phyloP scores from a whole-genome alignment of 2,329 filamentous ascomycete genomes.

The Colletotrichum sp. region DNA sequence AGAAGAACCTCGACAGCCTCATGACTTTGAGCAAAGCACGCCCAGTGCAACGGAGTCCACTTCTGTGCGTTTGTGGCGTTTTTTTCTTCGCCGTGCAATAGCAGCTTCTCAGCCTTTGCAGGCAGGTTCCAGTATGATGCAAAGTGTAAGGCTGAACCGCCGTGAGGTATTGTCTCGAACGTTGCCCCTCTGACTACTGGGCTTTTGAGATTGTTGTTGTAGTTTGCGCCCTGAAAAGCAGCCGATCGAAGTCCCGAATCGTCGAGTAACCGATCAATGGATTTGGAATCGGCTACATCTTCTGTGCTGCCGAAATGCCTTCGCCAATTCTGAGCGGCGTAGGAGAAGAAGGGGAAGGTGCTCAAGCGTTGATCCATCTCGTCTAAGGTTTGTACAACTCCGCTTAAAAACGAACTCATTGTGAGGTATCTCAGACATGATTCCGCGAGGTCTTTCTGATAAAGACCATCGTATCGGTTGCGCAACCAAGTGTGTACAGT shows the following conservation, averaged over 20 bases:
- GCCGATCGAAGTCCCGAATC: not conserved
- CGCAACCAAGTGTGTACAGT: not conserved
- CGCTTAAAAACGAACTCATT: fast-evolving
- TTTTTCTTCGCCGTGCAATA: too few relatives aligned
- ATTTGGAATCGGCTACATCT: fast-evolving
- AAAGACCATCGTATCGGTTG: fast-evolving
- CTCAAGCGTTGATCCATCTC: not conserved
- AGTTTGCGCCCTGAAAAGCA: not conserved
- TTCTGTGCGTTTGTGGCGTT: too few relatives aligned
- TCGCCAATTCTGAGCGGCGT: not conserved
- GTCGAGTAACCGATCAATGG: not conserved
- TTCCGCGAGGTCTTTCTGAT: not conserved
- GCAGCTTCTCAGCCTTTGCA: too few relatives aligned
- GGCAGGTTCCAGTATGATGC: too few relatives aligned
- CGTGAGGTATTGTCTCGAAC: too few relatives aligned
- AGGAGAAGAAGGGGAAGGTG: not conserved
- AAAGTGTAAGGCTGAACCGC: too few relatives aligned
- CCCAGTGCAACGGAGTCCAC: too few relatives aligned
- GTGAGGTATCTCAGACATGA: not conserved
- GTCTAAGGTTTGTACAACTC: fast-evolving
- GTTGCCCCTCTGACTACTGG: too few relatives aligned
- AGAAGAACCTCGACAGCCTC: too few relatives aligned
- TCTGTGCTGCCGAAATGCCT: not conserved
- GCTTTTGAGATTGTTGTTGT: too few relatives aligned
- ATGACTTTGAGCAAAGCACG: too few relatives aligned